Evolutionary conservation across 2,329 filamentous ascomycete species (phyloP).

Genomic region (Penicillium sp.): DNA sequence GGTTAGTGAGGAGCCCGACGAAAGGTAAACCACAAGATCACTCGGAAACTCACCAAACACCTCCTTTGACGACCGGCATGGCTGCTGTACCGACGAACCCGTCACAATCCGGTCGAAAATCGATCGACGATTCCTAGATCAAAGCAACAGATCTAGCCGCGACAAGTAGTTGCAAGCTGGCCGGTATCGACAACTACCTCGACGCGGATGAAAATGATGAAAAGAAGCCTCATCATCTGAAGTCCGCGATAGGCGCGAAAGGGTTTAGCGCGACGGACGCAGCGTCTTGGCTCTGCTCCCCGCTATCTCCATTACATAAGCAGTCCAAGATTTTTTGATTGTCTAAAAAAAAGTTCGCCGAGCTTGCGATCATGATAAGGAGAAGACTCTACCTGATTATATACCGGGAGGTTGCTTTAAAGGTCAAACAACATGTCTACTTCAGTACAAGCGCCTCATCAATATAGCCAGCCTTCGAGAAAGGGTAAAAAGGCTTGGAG

Average conservation of each 20-base stretch:
- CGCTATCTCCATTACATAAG: slow-evolving; percentile 34
- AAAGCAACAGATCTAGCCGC: slow-evolving; percentile 6
- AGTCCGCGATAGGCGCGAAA: slow-evolving; percentile 28
- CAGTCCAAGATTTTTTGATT: slow-evolving; percentile 36
- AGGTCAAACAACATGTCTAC: slow-evolving; percentile 36
- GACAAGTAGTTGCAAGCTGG: slow-evolving; percentile 22
- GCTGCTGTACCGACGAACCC: slow-evolving; percentile 28
- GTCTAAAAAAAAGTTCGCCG: slow-evolving; percentile 4
- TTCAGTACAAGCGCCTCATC: slow-evolving; percentile 67
- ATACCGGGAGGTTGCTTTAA: slow-evolving; percentile 18
- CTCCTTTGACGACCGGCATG: slow-evolving; percentile 71
- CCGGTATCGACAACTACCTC: slow-evolving; percentile 22
- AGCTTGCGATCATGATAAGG: neutral
- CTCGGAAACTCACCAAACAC: slow-evolving; percentile 57
- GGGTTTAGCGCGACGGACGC: slow-evolving; percentile 35
- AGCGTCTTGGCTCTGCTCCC: neutral
- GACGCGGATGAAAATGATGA: slow-evolving; percentile 29
- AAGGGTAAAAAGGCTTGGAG: slow-evolving; percentile 99
- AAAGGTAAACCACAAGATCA: neutral
- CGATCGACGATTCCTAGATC: neutral
- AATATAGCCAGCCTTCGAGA: slow-evolving; percentile 85
- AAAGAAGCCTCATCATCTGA: slow-evolving; percentile 18
- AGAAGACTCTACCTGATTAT: neutral
- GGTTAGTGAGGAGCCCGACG: slow-evolving; percentile 24
- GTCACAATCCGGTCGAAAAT: neutral